Conservation (phyloP, 2,329 filamentous ascomycete species). For the Aspergillus cejpii region DNA sequence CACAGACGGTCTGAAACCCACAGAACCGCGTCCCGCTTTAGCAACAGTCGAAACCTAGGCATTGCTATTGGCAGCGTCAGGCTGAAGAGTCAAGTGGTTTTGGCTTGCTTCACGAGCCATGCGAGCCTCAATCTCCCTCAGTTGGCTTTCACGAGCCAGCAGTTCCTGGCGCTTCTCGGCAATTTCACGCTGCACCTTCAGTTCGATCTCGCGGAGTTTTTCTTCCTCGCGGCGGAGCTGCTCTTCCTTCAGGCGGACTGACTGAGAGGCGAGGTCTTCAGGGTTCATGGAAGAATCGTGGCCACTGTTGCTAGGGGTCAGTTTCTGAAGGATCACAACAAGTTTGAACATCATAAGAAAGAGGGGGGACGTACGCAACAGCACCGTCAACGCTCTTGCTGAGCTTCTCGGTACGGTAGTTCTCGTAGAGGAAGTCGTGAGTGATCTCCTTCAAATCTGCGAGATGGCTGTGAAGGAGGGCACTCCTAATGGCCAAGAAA, state of each 20-base stretch:
- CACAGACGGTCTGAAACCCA: conserved; percentile 31
- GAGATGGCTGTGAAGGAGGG: conserved; percentile 93
- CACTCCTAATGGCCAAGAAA: conserved; percentile 94
- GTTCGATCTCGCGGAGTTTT: conserved; percentile 98
- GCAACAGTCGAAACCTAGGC: conserved; percentile 30
- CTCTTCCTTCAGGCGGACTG: conserved; percentile 98
- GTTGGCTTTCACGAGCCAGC: conserved; percentile 91
- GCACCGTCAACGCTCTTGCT: conserved; percentile 96
- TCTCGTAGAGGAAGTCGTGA: conserved; percentile 99
- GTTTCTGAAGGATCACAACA: not conserved
- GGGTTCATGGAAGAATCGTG: conserved; percentile 90
- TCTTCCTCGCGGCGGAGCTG: conserved; percentile 98
- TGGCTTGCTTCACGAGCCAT: conserved; percentile 78
- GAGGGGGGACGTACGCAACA: conserved; percentile 63
- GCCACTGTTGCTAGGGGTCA: conserved; percentile 23
- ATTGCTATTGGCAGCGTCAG: conserved; percentile 32
- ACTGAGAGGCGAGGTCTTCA: conserved; percentile 93
- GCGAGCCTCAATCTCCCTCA: conserved; percentile 96
- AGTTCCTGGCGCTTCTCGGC: conserved; percentile 99
- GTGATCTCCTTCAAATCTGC: conserved; percentile 99
- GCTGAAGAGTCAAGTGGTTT: conserved; percentile 20
- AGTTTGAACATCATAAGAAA: not conserved
- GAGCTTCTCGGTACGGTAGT: conserved; percentile 99
- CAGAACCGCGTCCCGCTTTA: conserved; percentile 25
- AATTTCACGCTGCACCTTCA: conserved; percentile 99